Base-by-base conservation (phyloP, 371 early-diverging fungal species). In the Rhizopus stolonifer region DNA sequence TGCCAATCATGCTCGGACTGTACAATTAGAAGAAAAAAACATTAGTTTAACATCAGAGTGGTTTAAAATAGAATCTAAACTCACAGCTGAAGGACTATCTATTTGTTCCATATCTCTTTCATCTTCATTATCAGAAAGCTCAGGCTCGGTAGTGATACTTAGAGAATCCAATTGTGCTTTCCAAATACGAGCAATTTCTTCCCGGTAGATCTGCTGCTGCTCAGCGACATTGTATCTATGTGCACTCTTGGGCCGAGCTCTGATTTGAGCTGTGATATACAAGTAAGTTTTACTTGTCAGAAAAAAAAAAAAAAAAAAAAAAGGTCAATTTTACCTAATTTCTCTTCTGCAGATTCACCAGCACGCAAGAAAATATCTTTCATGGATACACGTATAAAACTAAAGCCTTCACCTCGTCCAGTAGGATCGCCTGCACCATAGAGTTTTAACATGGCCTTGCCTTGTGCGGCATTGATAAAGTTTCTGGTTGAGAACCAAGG, bases 401-500 rank as follows among this genome's bases (percentile, higher is more conserved):
- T 96, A 68, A 99, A 98, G 13, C 97, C 99, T 72, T 98, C 99
- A 24, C 98, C 99, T 22, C 91, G 80, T 5, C 99, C 99, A 0
- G 99, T 96, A 1, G 99, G 98, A 66, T 97, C 96, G 57, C 96
- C 98, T n/a, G 90, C 89, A 26, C 96, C 97, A 67, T 88, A 90
- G 9, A 98, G 80, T 66, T 94, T 88, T 39, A 96, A 70, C 95
- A 93, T 93, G 17, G 92, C 93, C 59, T 98, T 98, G 25, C 91
- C 92, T 67, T 87, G 87, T 13, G 89, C 87, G 6, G 92, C 92
- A 56, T 88, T 90, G 58, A 90, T 85, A 76, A 99, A 99, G 77
- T 99, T 99, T 40, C 92, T 85, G 4, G 96, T 97, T 14, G 92
- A 84, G 54, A 89, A 92, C 99, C 99, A 99, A 3, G 96, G 96